Evolutionary conservation across 1,284 basidiomycete species (phyloP), one percentile per base, ranked within the genome.

Genomic region (Lignosus rhinocerotis): DNA sequence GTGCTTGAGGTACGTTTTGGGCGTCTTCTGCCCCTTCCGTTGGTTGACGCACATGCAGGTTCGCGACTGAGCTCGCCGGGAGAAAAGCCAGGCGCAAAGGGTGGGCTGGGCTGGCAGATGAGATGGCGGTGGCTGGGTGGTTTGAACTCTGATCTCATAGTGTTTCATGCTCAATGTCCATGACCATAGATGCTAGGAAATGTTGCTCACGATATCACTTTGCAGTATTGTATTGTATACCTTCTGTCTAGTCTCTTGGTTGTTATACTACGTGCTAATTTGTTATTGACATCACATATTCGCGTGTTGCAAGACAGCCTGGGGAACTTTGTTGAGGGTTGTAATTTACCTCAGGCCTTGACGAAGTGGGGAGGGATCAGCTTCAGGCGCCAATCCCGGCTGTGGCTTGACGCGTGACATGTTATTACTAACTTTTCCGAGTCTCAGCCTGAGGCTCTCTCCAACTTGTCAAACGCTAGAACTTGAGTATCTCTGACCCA

Each of bases 41-140:
- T 10, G n/a, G 21, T 5, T 36, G 10, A 45, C 43, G 14, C 25
- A 1, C 2, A 34, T 1, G 8, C 55, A 90, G 87, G 64, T 91
- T 92, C 70, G 89, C 89, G 10, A 90, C 87, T 0, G 90, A 92
- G 69, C 73, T 92, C 10, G 81, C 89, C 11, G 89, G 88, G 30
- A 77, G 90, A 39, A 90, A 88, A 69, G 87, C 83, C 0, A 73
- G 83, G 59, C 72, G 79, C 56, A 74, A 75, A 51, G 77, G 78
- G 17, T 90, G 88, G 86, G 77, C 79, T 45, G 86, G 87, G 10
- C 73, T 92, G 12, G 85, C 81, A 1, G 81, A 84, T n/a, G 89
- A 90, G 69, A 90, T 91, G 86, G 71, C 75, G 2, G 75, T 76
- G 49, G 84, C 85, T 5, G 88, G 88, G 0, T 91, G 89, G 89